These are phyloP conservation scores for Fraxinus latifolia DNA, from an alignment of 305 asterid species.

Conservation along the genomic window DNA sequence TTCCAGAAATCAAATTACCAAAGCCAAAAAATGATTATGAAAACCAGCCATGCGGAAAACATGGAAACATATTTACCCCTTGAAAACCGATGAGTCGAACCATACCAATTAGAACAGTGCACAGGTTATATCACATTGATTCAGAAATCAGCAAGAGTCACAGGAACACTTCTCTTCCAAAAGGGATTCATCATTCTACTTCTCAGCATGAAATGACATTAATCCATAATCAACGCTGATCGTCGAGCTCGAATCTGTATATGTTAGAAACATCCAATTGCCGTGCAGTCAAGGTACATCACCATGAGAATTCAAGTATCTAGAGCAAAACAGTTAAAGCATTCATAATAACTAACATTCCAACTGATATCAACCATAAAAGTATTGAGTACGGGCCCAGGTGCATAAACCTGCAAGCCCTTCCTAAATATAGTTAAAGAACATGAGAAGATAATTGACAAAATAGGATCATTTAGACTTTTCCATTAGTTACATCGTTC, in stretches of 20 bases:
- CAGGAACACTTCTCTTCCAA: background rate
- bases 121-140: background rate
- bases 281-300: background rate
- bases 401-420: conserved; percentile 15
- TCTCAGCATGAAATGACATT: background rate
- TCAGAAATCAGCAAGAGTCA: background rate
- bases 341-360: background rate
- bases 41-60: background rate
- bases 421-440: background rate
- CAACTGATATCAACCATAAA: background rate
- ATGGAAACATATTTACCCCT: background rate
- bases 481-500: background rate
- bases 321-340: conserved; percentile 9
- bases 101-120: too few species aligned
- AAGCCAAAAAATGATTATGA: background rate
- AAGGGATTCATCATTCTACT: background rate
- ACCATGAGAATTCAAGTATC: background rate
- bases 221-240: background rate
- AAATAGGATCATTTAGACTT: conserved; percentile 1
- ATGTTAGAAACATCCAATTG: background rate
- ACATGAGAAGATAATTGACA: conserved; percentile 7
- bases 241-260: background rate
- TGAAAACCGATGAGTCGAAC: background rate
- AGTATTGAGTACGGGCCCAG: background rate
- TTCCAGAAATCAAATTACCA: background rate